These are phyloP conservation scores for Hanseniaspora occidentalis DNA, from an alignment of 805 yeast species.

Conservation along the genomic window DNA sequence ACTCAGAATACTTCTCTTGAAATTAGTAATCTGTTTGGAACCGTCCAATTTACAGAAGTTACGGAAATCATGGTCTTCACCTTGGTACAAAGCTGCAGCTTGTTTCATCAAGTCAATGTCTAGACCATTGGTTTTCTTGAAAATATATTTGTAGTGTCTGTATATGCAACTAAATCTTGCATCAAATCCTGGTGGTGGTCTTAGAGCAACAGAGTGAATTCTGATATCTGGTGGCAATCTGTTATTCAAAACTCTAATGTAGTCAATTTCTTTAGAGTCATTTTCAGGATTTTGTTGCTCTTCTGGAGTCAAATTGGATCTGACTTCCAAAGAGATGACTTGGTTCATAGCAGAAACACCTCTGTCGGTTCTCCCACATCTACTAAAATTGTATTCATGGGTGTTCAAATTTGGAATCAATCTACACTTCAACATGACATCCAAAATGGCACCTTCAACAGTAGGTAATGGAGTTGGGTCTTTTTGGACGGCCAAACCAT, in stretches of 20 bases:
- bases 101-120: slow-evolving; percentile 54
- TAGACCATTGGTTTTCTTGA: slow-evolving; percentile 34
- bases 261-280: slow-evolving; percentile 65
- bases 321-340: slow-evolving; percentile 66
- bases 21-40: slow-evolving; percentile 79
- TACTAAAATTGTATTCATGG: slow-evolving; percentile 55
- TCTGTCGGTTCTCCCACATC: slow-evolving; percentile 91
- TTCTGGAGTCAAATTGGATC: slow-evolving; percentile 53
- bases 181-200: slow-evolving; percentile 76
- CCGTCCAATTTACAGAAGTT: slow-evolving; percentile 94
- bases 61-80: slow-evolving; percentile 81
- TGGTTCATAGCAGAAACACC: slow-evolving; percentile 98
- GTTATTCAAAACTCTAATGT: slow-evolving; percentile 62
- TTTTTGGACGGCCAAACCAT: slow-evolving; percentile 75
- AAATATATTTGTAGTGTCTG: slow-evolving; percentile 79
- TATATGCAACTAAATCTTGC: slow-evolving; percentile 85
- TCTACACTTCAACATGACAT: slow-evolving; percentile 56
- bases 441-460: slow-evolving; percentile 63
- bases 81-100: slow-evolving; percentile 45
- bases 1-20: slow-evolving; percentile 45
- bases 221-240: slow-evolving; percentile 71
- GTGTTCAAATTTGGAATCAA: slow-evolving; percentile 52
- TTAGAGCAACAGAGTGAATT: slow-evolving; percentile 65
- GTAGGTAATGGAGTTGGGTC: slow-evolving; percentile 74
- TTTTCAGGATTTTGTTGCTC: slow-evolving; percentile 44